phyloP scores from a whole-genome alignment of 202 grass and related monocot genomes.

The Carex arenaria region DNA sequence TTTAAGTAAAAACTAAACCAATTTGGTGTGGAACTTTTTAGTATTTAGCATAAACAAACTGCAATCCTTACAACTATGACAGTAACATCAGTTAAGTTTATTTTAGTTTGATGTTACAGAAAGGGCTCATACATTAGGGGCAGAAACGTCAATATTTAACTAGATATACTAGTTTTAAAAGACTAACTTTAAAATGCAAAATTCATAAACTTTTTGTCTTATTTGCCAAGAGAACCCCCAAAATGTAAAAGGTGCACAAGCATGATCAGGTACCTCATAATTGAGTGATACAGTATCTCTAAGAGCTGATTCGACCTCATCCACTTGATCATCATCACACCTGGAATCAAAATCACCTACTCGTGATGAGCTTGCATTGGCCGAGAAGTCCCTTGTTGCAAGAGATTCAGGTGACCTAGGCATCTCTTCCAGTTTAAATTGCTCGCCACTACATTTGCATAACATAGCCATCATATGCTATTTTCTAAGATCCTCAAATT shows the following conservation, averaged over 20 bases:
- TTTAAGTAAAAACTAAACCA: background rate
- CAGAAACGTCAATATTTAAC: background rate
- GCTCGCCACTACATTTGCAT: constrained; percentile 84
- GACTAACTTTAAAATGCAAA: background rate
- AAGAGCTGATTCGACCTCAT: constrained; percentile 86
- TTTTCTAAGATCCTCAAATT: background rate
- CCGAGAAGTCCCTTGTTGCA: constrained; percentile 84
- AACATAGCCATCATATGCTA: constrained; percentile 38
- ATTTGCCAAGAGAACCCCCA: constrained; percentile 9
- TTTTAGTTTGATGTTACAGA: background rate
- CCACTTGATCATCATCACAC: constrained; percentile 72
- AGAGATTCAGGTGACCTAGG: constrained; percentile 90
- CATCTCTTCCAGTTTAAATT: constrained; percentile 84
- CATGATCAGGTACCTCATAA: constrained; percentile 73
- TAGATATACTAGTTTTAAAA: background rate
- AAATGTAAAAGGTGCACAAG: constrained; percentile 12
- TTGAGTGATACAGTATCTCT: constrained; percentile 94
- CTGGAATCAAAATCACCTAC: constrained; percentile 49
- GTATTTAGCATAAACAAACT: background rate
- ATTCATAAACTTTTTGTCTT: constrained; percentile 1
- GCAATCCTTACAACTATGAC: background rate
- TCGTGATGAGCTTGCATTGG: constrained; percentile 60
- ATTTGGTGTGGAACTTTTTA: background rate
- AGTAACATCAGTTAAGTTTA: background rate
- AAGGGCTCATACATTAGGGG: background rate